Evolutionary conservation across 2,329 filamentous ascomycete species (phyloP).

Genomic region (Talaromyces amestolkiae): DNA sequence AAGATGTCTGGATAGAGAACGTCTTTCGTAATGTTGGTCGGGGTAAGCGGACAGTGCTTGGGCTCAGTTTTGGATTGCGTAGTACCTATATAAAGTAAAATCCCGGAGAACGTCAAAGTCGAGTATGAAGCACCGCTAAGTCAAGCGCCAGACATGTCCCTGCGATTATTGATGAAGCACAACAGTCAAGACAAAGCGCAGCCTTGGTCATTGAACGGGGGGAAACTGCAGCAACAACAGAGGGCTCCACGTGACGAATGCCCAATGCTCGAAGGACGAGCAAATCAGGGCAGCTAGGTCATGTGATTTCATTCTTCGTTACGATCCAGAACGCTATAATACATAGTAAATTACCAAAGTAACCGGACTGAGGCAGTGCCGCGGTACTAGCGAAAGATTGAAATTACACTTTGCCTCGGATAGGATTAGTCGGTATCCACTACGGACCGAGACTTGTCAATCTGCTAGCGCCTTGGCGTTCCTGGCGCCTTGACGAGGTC

Average conservation of each 20-base stretch:
- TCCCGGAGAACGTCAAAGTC: background rate
- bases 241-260: conserved; percentile 16
- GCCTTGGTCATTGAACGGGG: conserved; percentile 3
- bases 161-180: background rate
- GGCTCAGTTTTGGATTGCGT: background rate
- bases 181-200: background rate
- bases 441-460: conserved; percentile 12
- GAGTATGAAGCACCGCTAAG: background rate
- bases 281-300: background rate
- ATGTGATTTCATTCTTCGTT: conserved; percentile 1
- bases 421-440: background rate
- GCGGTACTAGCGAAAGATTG: background rate
- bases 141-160: background rate
- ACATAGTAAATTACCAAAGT: background rate
- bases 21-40: background rate
- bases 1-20: conserved; percentile 2
- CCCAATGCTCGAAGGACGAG: conserved; percentile 7
- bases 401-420: background rate
- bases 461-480: conserved; percentile 9
- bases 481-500: background rate
- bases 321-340: background rate
- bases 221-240: conserved; percentile 8
- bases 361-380: background rate
- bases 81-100: background rate
- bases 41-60: background rate